Percentiles rank a stretch among this genome's conserved stretches.
Evolutionary conservation across 768 basidiomycete species (phyloP).

Genomic region (Mrakia frigida): DNA sequence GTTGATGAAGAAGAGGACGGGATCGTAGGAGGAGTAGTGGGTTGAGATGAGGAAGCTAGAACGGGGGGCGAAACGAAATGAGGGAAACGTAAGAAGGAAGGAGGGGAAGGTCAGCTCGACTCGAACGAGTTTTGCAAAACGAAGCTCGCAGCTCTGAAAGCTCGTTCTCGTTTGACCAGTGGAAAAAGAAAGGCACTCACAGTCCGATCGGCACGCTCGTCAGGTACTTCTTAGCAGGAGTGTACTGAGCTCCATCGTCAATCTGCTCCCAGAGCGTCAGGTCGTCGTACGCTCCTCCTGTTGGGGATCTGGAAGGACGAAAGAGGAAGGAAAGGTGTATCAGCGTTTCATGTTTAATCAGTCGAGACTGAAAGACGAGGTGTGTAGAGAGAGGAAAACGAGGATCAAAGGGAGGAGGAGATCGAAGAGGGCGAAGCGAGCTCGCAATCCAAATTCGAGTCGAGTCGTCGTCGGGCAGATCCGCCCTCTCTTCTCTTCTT

Average conservation of each 20-base stretch:
- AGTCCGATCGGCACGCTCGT: slow-evolving; percentile 79
- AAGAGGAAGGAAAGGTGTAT: not conserved
- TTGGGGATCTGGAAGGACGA: slow-evolving; percentile 28
- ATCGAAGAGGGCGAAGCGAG: not conserved
- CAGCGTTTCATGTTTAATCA: not conserved
- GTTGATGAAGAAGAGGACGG: slow-evolving; percentile 79
- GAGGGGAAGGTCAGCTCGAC: slow-evolving; percentile 17
- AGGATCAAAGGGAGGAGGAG: too few relatives aligned
- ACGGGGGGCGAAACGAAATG: slow-evolving; percentile 13
- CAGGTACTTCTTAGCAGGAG: slow-evolving; percentile 96
- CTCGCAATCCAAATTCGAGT: not conserved
- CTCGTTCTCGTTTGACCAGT: too few relatives aligned
- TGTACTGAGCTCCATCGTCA: slow-evolving; percentile 96
- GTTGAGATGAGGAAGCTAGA: slow-evolving; percentile 97
- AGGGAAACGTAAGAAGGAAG: slow-evolving; percentile 13
- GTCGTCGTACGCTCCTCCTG: slow-evolving; percentile 90
- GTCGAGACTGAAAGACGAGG: not conserved
- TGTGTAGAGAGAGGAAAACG: not conserved
- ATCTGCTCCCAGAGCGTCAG: slow-evolving; percentile 99
- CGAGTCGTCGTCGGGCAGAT: too few relatives aligned
- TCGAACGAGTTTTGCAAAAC: too few relatives aligned
- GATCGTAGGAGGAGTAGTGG: slow-evolving; percentile 96
- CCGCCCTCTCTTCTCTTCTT: too few relatives aligned
- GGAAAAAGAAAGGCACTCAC: slow-evolving; percentile 53
- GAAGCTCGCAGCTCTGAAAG: too few relatives aligned